Evolutionary conservation across 1,284 basidiomycete genomes (phyloP), one percentile per base, ranked within the genome.

Genomic region (Phylloboletellus chloephorus): DNA sequence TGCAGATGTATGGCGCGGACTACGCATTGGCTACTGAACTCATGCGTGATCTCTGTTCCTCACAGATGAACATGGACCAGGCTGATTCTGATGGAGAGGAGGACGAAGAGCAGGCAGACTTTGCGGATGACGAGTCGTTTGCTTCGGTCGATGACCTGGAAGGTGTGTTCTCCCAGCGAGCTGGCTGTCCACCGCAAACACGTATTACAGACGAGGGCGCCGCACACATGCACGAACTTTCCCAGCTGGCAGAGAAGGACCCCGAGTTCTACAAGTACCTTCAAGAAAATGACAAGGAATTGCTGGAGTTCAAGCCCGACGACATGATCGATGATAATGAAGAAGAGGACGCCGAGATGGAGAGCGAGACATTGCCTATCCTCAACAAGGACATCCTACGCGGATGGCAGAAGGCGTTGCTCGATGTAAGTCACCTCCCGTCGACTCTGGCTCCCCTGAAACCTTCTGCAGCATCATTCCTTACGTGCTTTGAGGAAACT

Each of bases 261-360:
- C 95, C 95, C 13, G 95, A 97, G 57, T 98, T 98, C 69, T 98
- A 82, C 82, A 93, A 96, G 65, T 98, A 96, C 60, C 73, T 98
- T 6, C 85, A 96, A 68, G 91, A 98, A 66, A 95, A 98, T 60
- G 95, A 98, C 66, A 71, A 74, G 42, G 91, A 93, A 40, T 69
- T 98, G 22, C 73, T 98, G 5, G 72, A 89, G 2, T 98, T 98
- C 60, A 69, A 79, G 26, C 65, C 70, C 2, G 56, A 52, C 11
- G 63, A 62, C 5, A 67, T 65, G 11, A 66, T 61, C 17, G 66
- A 69, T 20, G 68, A 69, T 0, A 66, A 69, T 3, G 67, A 69
- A 4, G 62, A 62, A 2, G 61, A 60, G 20, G 60, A 60, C 13
- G 61, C 64, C 16, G 67, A 66, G 23, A 64, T 59, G 48, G 73